Conservation (phyloP, 805 yeast species). For the Saccharomyces jurei region DNA sequence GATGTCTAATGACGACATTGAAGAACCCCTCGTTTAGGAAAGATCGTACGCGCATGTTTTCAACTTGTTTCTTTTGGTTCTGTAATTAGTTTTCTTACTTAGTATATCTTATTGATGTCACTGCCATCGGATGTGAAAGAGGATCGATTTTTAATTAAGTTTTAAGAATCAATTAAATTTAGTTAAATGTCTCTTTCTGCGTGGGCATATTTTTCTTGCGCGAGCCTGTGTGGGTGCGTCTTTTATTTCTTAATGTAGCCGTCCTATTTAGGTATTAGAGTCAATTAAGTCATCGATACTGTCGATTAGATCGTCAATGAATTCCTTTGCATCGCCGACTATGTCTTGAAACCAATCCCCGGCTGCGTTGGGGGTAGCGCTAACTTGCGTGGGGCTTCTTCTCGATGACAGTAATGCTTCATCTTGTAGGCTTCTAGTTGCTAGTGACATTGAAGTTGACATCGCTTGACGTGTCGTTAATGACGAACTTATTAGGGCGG, state of each 20-base stretch:
- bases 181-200: not conserved
- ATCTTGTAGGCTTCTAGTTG: not conserved
- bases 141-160: not conserved
- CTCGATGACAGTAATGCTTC: slow-evolving; percentile 3
- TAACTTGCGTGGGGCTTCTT: slow-evolving; percentile 11
- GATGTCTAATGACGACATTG: not conserved
- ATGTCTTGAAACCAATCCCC: slow-evolving; percentile 8
- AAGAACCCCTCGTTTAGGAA: not conserved
- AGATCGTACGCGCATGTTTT: not conserved
- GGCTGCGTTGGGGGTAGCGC: slow-evolving; percentile 7
- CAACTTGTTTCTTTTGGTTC: not conserved
- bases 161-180: not conserved
- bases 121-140: not conserved
- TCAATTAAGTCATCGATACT: slow-evolving; percentile 12
- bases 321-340: slow-evolving; percentile 17
- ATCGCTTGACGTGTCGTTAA: not conserved
- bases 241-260: not conserved
- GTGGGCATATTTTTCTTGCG: not conserved
- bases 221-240: not conserved
- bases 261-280: not conserved
- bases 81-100: not conserved
- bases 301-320: slow-evolving; percentile 22
- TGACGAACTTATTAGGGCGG: not conserved
- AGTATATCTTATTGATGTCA: not conserved
- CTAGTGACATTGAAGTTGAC: not conserved